These are phyloP conservation scores for Diaporthe vexans DNA, from an alignment of 2,329 filamentous ascomycete species.

Conservation along the genomic window DNA sequence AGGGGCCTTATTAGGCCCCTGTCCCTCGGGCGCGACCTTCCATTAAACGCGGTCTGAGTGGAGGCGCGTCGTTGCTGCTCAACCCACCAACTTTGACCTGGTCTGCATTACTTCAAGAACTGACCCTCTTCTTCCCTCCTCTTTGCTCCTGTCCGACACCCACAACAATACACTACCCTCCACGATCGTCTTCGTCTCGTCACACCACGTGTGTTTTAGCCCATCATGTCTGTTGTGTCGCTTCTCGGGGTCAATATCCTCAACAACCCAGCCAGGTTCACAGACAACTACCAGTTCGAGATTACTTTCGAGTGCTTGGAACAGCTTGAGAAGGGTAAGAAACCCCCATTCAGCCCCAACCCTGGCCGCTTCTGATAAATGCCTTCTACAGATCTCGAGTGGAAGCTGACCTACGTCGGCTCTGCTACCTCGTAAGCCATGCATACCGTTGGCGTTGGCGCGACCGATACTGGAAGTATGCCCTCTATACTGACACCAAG, in stretches of 20 bases:
- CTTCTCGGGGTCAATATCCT: constrained; percentile 94
- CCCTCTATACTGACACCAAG: constrained; percentile 32
- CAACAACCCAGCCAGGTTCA: constrained; percentile 97
- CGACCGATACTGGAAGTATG: constrained; percentile 18
- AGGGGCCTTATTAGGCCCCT: background rate
- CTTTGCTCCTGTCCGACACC: background rate
- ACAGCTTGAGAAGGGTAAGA: constrained; percentile 87
- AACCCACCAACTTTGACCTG: constrained; percentile 12
- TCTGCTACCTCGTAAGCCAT: constrained; percentile 91
- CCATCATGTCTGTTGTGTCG: constrained; percentile 91
- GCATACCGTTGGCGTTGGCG: constrained; percentile 31
- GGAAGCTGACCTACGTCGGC: constrained; percentile 99
- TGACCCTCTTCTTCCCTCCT: background rate
- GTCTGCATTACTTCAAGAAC: constrained; percentile 12
- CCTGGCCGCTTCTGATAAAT: constrained; percentile 9
- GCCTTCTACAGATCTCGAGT: constrained; percentile 83
- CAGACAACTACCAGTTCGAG: constrained; percentile 94
- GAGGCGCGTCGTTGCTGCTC: constrained; percentile 33
- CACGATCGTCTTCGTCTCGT: background rate
- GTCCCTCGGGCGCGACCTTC: constrained; percentile 16
- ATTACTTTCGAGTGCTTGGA: constrained; percentile 99
- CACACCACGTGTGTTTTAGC: background rate
- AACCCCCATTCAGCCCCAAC: background rate
- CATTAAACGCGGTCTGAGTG: constrained; percentile 32
- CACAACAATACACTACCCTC: background rate